A percentile compares a stretch with the other conserved stretches of the same genome.
Conservation (phyloP, 2,329 filamentous ascomycete genomes). For the Aureobasidium namibiae region DNA sequence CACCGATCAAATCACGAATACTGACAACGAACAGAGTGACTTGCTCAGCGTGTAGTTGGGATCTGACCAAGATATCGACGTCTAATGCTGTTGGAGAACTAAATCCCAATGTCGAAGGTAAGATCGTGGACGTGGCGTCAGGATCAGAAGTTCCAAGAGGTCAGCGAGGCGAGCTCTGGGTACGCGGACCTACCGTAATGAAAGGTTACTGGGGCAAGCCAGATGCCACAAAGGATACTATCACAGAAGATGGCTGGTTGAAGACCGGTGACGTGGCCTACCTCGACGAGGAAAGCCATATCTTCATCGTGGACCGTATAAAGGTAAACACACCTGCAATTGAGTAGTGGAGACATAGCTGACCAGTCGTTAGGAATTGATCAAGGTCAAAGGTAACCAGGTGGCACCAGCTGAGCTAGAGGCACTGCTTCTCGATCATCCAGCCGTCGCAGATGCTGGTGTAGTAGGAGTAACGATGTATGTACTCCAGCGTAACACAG, state of each 20-base stretch:
- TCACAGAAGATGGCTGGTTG: slow-evolving; percentile 58
- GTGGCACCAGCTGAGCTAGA: slow-evolving; percentile 55
- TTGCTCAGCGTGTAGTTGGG: slow-evolving; percentile 60
- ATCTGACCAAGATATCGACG: slow-evolving; percentile 41
- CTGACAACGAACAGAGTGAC: slow-evolving; percentile 40
- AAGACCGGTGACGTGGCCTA: slow-evolving; percentile 65
- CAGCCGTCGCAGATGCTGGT: slow-evolving; percentile 54
- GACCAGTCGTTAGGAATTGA: slow-evolving; percentile 41
- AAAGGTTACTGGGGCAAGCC: slow-evolving; percentile 69
- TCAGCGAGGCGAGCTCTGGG: slow-evolving; percentile 61
- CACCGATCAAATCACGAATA: background rate
- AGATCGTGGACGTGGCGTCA: slow-evolving; percentile 55
- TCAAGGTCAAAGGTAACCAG: slow-evolving; percentile 55
- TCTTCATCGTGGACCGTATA: slow-evolving; percentile 65
- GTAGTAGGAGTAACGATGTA: slow-evolving; percentile 56
- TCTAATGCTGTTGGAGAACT: slow-evolving; percentile 56
- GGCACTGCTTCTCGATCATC: slow-evolving; percentile 47
- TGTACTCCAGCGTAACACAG: slow-evolving; percentile 17
- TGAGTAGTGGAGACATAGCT: background rate
- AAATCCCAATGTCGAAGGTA: slow-evolving; percentile 59
- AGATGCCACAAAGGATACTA: slow-evolving; percentile 56
- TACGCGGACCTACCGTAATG: slow-evolving; percentile 64
- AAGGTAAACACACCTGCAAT: slow-evolving; percentile 41
- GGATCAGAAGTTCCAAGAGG: slow-evolving; percentile 39
- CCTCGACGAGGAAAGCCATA: slow-evolving; percentile 45